phyloP scores from a whole-genome alignment of 2,329 filamentous ascomycete species.

The Phoma herbarum region DNA sequence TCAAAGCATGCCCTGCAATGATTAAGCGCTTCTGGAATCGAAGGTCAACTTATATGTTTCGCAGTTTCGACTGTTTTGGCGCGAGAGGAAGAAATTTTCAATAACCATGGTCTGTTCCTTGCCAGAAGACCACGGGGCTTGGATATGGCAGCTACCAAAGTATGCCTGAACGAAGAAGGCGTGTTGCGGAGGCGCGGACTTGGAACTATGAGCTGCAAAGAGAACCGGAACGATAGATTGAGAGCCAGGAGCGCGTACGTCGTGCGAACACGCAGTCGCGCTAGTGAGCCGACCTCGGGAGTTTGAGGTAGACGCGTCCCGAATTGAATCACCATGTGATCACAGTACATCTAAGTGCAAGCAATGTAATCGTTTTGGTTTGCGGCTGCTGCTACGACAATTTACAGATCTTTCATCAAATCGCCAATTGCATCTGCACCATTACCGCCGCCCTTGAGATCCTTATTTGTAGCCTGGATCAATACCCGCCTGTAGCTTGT shows the following conservation, averaged over 20 bases:
- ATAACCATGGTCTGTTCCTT: background rate
- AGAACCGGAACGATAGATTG: background rate
- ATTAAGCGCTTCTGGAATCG: background rate
- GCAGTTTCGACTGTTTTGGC: background rate
- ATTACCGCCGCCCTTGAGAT: conserved; percentile 35
- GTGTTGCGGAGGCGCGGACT: background rate
- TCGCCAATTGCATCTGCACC: conserved; percentile 8
- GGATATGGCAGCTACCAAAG: background rate
- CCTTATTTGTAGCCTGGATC: conserved; percentile 47
- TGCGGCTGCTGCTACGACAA: background rate
- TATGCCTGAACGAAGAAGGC: background rate
- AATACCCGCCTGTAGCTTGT: conserved; percentile 60
- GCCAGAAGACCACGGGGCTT: background rate
- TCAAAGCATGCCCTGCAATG: too few species aligned
- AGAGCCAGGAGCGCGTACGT: background rate
- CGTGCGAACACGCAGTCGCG: background rate
- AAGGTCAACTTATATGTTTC: background rate
- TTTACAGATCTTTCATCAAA: conserved; percentile 8
- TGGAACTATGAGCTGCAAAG: background rate
- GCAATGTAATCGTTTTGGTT: too few species aligned
- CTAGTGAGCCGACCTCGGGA: too few species aligned
- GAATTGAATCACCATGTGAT: too few species aligned
- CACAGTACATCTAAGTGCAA: too few species aligned
- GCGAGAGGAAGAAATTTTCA: background rate
- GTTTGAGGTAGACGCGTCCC: background rate